Percentiles rank a stretch among this genome's conserved stretches.
phyloP scores from a whole-genome alignment of 2,329 filamentous ascomycete species.

The Plenodomus lindquistii region DNA sequence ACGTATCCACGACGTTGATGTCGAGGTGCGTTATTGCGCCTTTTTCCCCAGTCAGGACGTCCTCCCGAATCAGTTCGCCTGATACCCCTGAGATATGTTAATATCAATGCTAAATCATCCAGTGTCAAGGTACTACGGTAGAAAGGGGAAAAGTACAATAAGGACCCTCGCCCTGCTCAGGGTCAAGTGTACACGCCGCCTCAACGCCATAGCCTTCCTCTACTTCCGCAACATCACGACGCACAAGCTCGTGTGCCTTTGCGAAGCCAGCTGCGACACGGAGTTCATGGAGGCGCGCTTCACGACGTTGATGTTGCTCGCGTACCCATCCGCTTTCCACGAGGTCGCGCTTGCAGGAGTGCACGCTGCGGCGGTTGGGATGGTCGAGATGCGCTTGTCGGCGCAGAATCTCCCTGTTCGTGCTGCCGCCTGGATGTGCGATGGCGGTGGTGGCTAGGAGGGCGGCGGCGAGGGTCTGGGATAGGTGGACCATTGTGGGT shows the following conservation, averaged over 20 bases:
- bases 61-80: constrained; percentile 55
- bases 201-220: constrained; percentile 30
- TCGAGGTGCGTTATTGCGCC: constrained; percentile 57
- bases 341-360: constrained; percentile 36
- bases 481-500: constrained; percentile 32
- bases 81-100: constrained; percentile 41
- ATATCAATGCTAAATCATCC: background rate
- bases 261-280: constrained; percentile 43
- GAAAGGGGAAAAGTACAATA: constrained; percentile 34
- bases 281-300: constrained; percentile 43
- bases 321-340: constrained; percentile 37
- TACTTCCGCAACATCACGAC: constrained; percentile 32
- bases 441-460: constrained; percentile 31
- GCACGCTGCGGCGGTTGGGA: constrained; percentile 44
- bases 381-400: constrained; percentile 42
- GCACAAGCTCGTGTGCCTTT: constrained; percentile 32
- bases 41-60: constrained; percentile 54
- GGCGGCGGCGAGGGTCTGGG: constrained; percentile 24
- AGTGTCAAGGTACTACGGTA: constrained; percentile 25
- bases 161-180: constrained; percentile 39
- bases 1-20: constrained; percentile 58
- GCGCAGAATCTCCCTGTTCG: constrained; percentile 34
- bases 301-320: constrained; percentile 44
- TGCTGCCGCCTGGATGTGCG: constrained; percentile 49
- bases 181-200: constrained; percentile 39